Evolutionary conservation across 2,329 filamentous ascomycete species (phyloP), one percentile per base, ranked within the genome.

Genomic region (Pseudopyrenochaeta lycopersici): DNA sequence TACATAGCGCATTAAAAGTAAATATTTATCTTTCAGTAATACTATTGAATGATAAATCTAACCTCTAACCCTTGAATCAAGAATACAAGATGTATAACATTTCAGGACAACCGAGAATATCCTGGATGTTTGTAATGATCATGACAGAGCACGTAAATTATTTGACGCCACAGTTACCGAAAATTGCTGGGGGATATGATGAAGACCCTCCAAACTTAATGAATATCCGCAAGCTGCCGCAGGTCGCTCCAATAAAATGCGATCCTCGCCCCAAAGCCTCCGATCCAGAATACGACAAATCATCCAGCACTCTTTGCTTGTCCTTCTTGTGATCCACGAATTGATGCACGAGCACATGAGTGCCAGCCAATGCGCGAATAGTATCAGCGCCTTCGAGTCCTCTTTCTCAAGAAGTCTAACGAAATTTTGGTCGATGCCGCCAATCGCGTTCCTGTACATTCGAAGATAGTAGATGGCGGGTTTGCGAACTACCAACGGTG

Each of bases 291-390:
- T 31, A 9, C 46, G n/a, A 39, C 56, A 59, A 21, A 45, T 42
- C 27, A 15, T 30, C 56, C 52, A 56, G 35, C 56, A 59, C 18
- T 38, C 41, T 12, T 38, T 40, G 23, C 33, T 50, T 14, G 43
- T 49, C 32, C 56, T 36, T 12, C 40, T 17, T 12, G 32, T 43
- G 23, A 30, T 39, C 52, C 56, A 59, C 56, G 52, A 59, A 14
- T 3, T 35, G 12, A 46, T 27, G 9, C 52, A 30, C 4, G 30
- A 29, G 30, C 42, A 56, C 56, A 59, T 52, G 27, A 59, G 23
- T n/a, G 29, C 44, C n/a, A 56, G 31, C 56, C 52, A 60, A 38
- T 60, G 53, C 7, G 41, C 52, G 29, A 56, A 60, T 10, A 60
- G 36, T 30, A 60, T 1, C 44, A 60, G 29, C 3, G 56, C 56